phyloP scores from a whole-genome alignment of 2,329 filamentous ascomycete species.

The Beauveria asiatica region DNA sequence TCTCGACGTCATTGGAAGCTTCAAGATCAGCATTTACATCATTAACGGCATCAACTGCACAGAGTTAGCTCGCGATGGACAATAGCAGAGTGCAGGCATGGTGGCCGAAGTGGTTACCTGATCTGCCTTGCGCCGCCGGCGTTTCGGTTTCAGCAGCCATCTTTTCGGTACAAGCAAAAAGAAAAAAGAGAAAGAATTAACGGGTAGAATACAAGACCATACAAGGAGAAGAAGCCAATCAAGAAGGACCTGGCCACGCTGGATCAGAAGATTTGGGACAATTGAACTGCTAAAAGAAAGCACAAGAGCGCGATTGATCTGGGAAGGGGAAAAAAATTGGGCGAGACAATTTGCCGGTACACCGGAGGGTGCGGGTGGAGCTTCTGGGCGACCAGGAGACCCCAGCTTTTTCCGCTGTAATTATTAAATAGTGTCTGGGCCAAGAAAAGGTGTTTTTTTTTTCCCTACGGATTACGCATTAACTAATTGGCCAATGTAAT shows the following conservation, averaged over 20 bases:
- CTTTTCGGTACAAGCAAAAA: conserved; percentile 5
- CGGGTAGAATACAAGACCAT: conserved; percentile 1
- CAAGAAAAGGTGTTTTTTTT: not conserved
- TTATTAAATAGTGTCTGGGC: not conserved
- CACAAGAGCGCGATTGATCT: not conserved
- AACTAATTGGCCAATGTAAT: not conserved
- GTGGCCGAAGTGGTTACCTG: conserved; percentile 2
- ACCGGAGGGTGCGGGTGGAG: conserved; percentile 8
- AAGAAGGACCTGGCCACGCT: not conserved
- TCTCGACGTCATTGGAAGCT: conserved; percentile 20
- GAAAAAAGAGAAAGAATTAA: not conserved
- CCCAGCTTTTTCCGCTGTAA: not conserved
- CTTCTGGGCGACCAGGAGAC: conserved; percentile 6
- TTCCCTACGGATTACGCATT: not conserved
- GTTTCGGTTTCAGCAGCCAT: conserved; percentile 8
- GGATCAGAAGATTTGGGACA: not conserved
- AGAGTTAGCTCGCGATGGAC: conserved; percentile 8
- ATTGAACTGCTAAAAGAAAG: conserved; percentile 7
- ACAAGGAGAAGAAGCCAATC: not conserved
- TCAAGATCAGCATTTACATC: conserved; percentile 19
- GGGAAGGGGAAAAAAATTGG: conserved; percentile 9
- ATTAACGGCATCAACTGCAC: conserved; percentile 17
- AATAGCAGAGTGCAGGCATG: not conserved
- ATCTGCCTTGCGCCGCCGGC: not conserved
- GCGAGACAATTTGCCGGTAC: conserved; percentile 8